Base-by-base conservation (phyloP, 2,329 filamentous ascomycete genomes). In the Neofusicoccum sp. region DNA sequence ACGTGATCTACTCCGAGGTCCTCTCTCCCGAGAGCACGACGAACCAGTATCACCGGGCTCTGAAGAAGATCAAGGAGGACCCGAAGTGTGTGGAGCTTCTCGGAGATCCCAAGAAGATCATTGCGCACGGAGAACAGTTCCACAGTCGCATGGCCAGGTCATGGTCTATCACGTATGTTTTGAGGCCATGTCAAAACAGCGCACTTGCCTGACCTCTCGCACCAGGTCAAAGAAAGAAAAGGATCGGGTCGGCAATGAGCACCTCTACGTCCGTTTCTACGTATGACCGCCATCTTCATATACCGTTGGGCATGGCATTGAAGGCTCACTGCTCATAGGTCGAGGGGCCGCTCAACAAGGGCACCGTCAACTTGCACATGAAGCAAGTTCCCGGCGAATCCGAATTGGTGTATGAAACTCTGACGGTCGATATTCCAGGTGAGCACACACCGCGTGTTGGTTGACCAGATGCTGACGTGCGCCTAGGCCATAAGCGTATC, bases 31-130 rank as follows among this genome's bases (percentile, higher is more conserved):
- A 93, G 70, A 95, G 90, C 79, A 93, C 91, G 75, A 93, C 89
- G 14, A 85, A 87, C 61, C 87, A 95, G 72, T 97, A 96, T 82
- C 96, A 96, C 77, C 88, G 89, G 64, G 90, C 91, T 0, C 89
- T 96, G 49, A 85, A 90, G 69, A 86, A 87, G 63, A 87, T 98
- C 71, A 90, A 88, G 72, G 82, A 83, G 57, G 89, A 96, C 70
- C 73, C 83, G 0, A 81, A 85, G 61, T 96, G 90, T 70, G 79
- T 87, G 30, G 85, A 88, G 61, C 73, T 96, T 6, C 83, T 98
- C 1, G 92, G 92, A 12, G 86, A 91, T 14, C 76, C 68, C 7
- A 71, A 70, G 40, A 87, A 86, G 71, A 93, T 98, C 61, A 82
- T 80, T 24, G 91, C 92, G 0, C 90, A 89, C 73, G 93, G 93